Conservation (phyloP, 345 rosid species). For the Angophora floribunda region DNA sequence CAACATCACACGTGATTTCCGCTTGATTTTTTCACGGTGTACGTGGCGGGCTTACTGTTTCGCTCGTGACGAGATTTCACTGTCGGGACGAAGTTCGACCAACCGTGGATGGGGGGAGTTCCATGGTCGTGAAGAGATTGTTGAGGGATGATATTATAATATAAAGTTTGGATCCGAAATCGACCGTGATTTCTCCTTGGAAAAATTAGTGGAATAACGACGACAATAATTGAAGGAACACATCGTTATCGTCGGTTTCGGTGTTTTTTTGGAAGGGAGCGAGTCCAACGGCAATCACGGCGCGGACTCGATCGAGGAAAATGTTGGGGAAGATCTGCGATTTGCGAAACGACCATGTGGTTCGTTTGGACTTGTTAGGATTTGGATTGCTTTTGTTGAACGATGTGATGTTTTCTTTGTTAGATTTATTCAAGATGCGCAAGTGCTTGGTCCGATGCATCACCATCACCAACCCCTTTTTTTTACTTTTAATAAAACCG, state of each 20-base stretch:
- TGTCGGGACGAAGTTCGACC: background rate
- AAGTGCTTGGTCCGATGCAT: background rate
- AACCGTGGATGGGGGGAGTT: background rate
- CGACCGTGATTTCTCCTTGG: background rate
- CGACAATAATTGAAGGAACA: background rate
- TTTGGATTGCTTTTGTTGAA: background rate
- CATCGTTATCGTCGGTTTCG: background rate
- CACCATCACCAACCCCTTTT: background rate
- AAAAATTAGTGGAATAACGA: background rate
- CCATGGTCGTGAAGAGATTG: background rate
- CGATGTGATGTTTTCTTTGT: background rate
- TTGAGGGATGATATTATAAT: background rate
- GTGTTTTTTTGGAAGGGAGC: background rate
- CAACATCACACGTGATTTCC: background rate
- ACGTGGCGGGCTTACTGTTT: background rate
- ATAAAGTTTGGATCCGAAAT: background rate
- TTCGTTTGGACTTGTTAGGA: background rate
- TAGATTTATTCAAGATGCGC: background rate
- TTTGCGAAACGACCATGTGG: background rate
- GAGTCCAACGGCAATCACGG: background rate
- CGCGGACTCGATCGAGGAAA: background rate
- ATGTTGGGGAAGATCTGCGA: background rate
- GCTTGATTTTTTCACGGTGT: background rate
- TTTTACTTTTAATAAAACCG: background rate
- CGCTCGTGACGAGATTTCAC: background rate